Conservation (phyloP, 306 rosid species). For the Cucurbita moschata region DNA sequence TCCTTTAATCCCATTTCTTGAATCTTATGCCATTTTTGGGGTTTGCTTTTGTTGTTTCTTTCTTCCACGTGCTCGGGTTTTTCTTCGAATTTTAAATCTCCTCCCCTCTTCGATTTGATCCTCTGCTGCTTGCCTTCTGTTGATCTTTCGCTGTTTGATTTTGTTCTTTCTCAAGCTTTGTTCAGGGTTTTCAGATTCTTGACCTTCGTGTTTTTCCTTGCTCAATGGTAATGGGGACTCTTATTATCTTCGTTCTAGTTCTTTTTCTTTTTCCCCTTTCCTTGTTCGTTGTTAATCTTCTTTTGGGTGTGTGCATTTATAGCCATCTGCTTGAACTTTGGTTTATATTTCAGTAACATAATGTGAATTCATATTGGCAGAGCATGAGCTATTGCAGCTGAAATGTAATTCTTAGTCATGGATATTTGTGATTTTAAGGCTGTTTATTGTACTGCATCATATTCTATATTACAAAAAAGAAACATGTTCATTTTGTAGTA, state of each 20-base stretch:
- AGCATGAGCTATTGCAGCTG: background rate
- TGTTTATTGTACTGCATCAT: background rate
- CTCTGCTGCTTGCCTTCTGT: background rate
- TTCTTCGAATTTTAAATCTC: background rate
- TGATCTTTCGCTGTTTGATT: background rate
- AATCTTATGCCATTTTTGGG: background rate
- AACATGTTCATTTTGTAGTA: background rate
- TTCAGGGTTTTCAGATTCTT: background rate
- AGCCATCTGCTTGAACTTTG: background rate
- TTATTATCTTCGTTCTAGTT: background rate
- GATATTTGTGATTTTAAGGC: background rate
- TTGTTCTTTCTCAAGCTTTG: background rate
- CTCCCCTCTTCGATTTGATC: background rate
- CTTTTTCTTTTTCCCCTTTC: background rate
- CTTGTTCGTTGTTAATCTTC: background rate
- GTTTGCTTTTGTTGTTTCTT: background rate
- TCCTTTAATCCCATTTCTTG: slow-evolving; percentile 3
- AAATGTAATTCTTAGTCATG: background rate
- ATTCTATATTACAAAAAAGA: background rate
- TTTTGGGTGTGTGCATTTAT: background rate
- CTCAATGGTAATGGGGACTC: background rate
- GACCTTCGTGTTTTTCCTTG: background rate
- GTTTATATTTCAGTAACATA: background rate
- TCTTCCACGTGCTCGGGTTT: background rate
- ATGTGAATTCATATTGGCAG: background rate